Conservation (phyloP, 352 stramenopile genomes). For the Thalassiosira mediterranea region DNA sequence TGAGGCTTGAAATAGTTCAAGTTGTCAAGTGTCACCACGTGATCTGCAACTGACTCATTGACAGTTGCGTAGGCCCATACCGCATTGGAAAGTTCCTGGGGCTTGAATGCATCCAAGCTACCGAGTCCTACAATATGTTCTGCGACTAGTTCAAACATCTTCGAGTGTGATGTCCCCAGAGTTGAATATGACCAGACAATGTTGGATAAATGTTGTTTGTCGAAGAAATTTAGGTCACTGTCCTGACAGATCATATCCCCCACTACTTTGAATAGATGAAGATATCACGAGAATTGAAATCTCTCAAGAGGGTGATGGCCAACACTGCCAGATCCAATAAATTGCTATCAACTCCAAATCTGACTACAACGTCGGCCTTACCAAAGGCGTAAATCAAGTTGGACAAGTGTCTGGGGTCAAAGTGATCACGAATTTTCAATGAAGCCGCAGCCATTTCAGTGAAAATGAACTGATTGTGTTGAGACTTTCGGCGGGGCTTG, state of each 20-base stretch:
- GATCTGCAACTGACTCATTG: neutral
- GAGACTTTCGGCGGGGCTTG: too few species aligned
- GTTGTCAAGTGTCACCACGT: slow-evolving; percentile 8
- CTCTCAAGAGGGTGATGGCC: slow-evolving; percentile 9
- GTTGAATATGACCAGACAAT: slow-evolving; percentile 26
- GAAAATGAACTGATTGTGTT: slow-evolving; percentile 1
- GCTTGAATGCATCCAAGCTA: neutral
- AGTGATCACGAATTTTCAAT: neutral
- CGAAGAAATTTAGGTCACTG: slow-evolving; percentile 14
- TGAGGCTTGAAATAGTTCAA: slow-evolving; percentile 4
- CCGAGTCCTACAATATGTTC: slow-evolving; percentile 2
- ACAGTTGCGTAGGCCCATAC: slow-evolving; percentile 13
- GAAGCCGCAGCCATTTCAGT: neutral
- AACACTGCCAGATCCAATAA: slow-evolving; percentile 2
- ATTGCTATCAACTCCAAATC: neutral
- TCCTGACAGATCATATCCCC: neutral
- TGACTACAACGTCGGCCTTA: neutral
- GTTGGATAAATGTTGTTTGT: slow-evolving; percentile 17
- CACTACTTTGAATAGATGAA: slow-evolving; percentile 11
- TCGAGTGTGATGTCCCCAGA: neutral
- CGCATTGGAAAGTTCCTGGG: neutral
- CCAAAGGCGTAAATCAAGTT: slow-evolving; percentile 1
- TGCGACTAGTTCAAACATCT: neutral
- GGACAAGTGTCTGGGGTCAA: neutral
- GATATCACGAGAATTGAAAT: slow-evolving; percentile 19